These are phyloP conservation scores for Pleurotus tuoliensis DNA, from an alignment of 768 basidiomycete genomes.

Conservation along the genomic window DNA sequence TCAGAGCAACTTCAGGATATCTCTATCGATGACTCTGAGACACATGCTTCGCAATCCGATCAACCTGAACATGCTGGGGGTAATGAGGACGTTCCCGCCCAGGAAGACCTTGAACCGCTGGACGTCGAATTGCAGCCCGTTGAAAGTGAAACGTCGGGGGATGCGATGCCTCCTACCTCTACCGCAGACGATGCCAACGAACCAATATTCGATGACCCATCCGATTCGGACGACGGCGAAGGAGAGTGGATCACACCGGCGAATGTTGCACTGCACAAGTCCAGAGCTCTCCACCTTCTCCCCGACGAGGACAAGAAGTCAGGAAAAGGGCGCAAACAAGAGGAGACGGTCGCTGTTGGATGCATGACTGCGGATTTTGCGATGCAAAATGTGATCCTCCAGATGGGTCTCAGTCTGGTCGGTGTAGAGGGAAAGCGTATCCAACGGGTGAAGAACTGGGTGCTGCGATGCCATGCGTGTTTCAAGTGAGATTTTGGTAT, in stretches of 20 bases:
- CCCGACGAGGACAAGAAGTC: slow-evolving; percentile 44
- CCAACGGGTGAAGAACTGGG: slow-evolving; percentile 90
- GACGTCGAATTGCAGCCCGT: slow-evolving; percentile 40
- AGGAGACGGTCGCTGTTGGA: slow-evolving; percentile 56
- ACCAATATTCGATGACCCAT: slow-evolving; percentile 70
- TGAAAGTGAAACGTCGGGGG: slow-evolving; percentile 9
- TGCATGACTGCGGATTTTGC: slow-evolving; percentile 99
- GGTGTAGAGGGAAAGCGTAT: slow-evolving; percentile 90
- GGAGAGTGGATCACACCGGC: slow-evolving; percentile 97
- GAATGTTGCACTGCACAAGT: slow-evolving; percentile 84
- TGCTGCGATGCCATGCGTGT: slow-evolving; percentile 95
- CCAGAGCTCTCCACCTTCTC: slow-evolving; percentile 78
- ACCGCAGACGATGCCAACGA: slow-evolving; percentile 18
- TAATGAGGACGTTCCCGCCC: background rate
- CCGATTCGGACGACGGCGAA: slow-evolving; percentile 76
- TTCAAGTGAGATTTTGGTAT: slow-evolving; percentile 78
- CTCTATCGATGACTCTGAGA: background rate
- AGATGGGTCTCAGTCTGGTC: slow-evolving; percentile 89
- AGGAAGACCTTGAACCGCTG: slow-evolving; percentile 32
- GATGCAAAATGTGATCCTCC: slow-evolving; percentile 95
- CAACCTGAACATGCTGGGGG: background rate
- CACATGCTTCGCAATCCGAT: background rate
- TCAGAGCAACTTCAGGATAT: background rate
- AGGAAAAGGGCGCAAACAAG: slow-evolving; percentile 32
- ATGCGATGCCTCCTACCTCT: slow-evolving; percentile 8